Conservation (phyloP, 768 basidiomycete genomes). For the Cantharellus cinnabarinus region DNA sequence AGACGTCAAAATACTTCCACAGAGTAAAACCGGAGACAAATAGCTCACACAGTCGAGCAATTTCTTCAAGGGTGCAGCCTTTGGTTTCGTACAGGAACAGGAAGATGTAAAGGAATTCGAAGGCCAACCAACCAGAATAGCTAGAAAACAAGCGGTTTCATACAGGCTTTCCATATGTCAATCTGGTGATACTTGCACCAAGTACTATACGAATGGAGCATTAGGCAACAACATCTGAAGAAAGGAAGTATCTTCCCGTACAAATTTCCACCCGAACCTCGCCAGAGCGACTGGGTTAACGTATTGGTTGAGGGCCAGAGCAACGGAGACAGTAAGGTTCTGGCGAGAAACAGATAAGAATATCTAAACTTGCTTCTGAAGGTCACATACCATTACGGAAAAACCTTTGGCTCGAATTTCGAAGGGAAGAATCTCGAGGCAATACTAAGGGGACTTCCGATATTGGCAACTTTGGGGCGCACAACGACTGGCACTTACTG, state of each 20-base stretch:
- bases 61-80: slow-evolving; percentile 5
- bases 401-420: slow-evolving; percentile 64
- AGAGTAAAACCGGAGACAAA: too few species aligned
- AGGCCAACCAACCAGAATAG: slow-evolving; percentile 4
- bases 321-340: slow-evolving; percentile 36
- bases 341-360: neutral
- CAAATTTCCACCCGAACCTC: slow-evolving; percentile 24
- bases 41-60: slow-evolving; percentile 1
- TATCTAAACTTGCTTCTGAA: neutral
- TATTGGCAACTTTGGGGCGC: neutral
- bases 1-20: too few species aligned
- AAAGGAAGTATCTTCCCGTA: slow-evolving; percentile 10
- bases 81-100: slow-evolving; percentile 3
- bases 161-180: neutral
- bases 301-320: slow-evolving; percentile 60
- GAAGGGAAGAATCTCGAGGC: slow-evolving; percentile 60
- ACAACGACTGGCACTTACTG: neutral
- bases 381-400: slow-evolving; percentile 38
- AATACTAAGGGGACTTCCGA: neutral
- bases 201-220: slow-evolving; percentile 19
- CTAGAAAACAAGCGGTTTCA: neutral
- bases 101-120: slow-evolving; percentile 5
- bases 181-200: slow-evolving; percentile 16
- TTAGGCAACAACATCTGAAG: neutral
- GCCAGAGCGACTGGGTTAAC: slow-evolving; percentile 58